phyloP scores from a whole-genome alignment of 1,284 basidiomycete genomes.

The Calocybe gambosa region DNA sequence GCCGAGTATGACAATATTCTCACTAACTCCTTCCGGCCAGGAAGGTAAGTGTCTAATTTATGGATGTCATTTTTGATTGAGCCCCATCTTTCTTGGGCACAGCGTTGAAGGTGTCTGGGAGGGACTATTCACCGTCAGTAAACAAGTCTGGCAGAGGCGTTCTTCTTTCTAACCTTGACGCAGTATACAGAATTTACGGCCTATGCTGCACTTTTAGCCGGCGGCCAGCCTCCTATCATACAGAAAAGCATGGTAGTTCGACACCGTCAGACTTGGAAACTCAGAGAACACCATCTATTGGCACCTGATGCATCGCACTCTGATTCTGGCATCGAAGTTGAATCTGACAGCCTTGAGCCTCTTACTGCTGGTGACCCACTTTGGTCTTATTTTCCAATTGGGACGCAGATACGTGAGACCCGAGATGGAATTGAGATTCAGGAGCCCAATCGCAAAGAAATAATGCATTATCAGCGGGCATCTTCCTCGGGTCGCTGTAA shows the following conservation, averaged over 20 bases:
- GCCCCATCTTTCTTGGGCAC: not conserved
- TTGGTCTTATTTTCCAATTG: conserved; percentile 50
- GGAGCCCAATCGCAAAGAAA: conserved; percentile 30
- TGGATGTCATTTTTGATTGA: not conserved
- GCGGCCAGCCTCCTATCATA: conserved; percentile 50
- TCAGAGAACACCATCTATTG: conserved; percentile 63
- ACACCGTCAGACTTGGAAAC: conserved; percentile 73
- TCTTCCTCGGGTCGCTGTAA: conserved; percentile 7
- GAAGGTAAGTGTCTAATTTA: conserved; percentile 31
- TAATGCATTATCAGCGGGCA: conserved; percentile 38
- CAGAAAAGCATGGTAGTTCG: conserved; percentile 54
- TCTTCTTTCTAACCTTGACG: not conserved
- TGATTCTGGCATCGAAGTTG: conserved; percentile 26
- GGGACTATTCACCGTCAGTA: conserved; percentile 62
- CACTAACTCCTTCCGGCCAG: conserved; percentile 46
- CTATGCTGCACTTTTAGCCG: conserved; percentile 58
- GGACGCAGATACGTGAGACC: conserved; percentile 37
- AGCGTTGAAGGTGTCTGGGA: conserved; percentile 74
- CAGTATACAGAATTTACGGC: conserved; percentile 72
- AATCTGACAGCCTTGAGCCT: conserved; percentile 27
- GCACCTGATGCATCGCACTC: conserved; percentile 21
- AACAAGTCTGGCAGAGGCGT: not conserved
- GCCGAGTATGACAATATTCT: conserved; percentile 25
- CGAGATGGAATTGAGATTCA: conserved; percentile 36
- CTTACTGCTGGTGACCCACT: conserved; percentile 37